Conservation (phyloP, 2,329 filamentous ascomycete genomes). For the Fragosphaeria purpurea region DNA sequence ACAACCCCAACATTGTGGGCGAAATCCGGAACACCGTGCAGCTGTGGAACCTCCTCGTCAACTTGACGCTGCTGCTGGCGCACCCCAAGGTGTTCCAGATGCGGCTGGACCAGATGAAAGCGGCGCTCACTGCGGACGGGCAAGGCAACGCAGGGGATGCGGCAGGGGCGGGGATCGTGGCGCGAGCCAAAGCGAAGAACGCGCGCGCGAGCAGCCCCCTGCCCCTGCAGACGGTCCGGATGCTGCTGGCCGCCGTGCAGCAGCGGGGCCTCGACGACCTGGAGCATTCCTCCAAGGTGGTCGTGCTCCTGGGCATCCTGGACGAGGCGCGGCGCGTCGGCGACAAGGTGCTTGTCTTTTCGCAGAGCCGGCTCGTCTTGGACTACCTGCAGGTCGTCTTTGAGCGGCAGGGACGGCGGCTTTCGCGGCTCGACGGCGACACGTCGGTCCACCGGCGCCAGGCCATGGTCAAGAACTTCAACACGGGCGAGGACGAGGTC, state of each 20-base stretch:
- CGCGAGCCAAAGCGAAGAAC: too few species aligned
- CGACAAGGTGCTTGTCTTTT: conserved; percentile 77
- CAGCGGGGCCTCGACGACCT: conserved; percentile 33
- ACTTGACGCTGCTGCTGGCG: conserved; percentile 39
- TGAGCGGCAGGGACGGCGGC: conserved; percentile 34
- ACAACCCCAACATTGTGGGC: neutral
- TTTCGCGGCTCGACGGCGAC: conserved; percentile 56
- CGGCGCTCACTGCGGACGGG: neutral
- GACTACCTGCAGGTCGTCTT: conserved; percentile 57
- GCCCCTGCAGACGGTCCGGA: conserved; percentile 19
- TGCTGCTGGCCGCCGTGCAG: conserved; percentile 26
- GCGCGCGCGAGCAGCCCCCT: conserved; percentile 10
- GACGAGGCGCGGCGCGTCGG: conserved; percentile 47
- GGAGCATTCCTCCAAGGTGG: conserved; percentile 56
- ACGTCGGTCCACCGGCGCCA: conserved; percentile 51
- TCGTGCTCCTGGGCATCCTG: conserved; percentile 59
- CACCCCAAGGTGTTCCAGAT: conserved; percentile 40
- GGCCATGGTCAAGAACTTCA: conserved; percentile 57
- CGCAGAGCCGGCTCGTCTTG: conserved; percentile 59
- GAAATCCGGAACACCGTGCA: conserved; percentile 10
- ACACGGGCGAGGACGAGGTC: conserved; percentile 44
- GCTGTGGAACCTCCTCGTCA: conserved; percentile 28
- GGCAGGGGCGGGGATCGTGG: too few species aligned
- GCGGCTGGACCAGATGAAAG: conserved; percentile 21
- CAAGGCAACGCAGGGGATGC: neutral